Conservation (phyloP, 2,329 filamentous ascomycete species). For the Lachnellula occidentalis region DNA sequence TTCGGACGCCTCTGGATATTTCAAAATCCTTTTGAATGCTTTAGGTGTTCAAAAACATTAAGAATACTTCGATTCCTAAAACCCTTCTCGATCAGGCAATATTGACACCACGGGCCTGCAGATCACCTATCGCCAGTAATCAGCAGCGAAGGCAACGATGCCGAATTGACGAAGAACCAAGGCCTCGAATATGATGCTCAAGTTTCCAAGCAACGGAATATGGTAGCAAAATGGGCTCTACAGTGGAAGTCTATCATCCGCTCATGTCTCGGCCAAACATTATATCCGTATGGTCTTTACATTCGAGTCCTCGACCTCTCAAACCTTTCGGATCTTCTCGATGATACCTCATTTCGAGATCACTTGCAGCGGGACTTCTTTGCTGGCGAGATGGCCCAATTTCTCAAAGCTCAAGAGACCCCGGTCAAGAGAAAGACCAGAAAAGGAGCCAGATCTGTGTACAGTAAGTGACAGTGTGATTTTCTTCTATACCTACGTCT, state of each 20-base stretch:
- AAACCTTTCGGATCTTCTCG: slow-evolving; percentile 54
- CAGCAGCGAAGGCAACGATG: slow-evolving; percentile 39
- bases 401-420: slow-evolving; percentile 29
- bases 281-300: slow-evolving; percentile 65
- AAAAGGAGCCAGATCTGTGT: neutral
- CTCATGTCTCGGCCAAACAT: slow-evolving; percentile 56
- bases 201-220: slow-evolving; percentile 14
- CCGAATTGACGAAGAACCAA: slow-evolving; percentile 25
- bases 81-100: too few relatives aligned
- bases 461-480: neutral
- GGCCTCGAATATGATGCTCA: slow-evolving; percentile 15
- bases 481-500: too few relatives aligned
- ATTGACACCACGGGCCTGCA: too few relatives aligned
- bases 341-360: slow-evolving; percentile 39
- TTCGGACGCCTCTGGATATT: too few relatives aligned
- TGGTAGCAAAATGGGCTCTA: slow-evolving; percentile 48
- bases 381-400: slow-evolving; percentile 33
- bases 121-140: slow-evolving; percentile 40
- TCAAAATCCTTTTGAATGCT: too few relatives aligned
- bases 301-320: slow-evolving; percentile 59
- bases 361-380: slow-evolving; percentile 36
- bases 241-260: slow-evolving; percentile 65
- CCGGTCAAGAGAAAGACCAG: slow-evolving; percentile 25
- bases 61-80: too few relatives aligned
- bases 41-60: too few relatives aligned